phyloP scores from a whole-genome alignment of 2,329 filamentous ascomycete species.

The Arthroderma sp. region DNA sequence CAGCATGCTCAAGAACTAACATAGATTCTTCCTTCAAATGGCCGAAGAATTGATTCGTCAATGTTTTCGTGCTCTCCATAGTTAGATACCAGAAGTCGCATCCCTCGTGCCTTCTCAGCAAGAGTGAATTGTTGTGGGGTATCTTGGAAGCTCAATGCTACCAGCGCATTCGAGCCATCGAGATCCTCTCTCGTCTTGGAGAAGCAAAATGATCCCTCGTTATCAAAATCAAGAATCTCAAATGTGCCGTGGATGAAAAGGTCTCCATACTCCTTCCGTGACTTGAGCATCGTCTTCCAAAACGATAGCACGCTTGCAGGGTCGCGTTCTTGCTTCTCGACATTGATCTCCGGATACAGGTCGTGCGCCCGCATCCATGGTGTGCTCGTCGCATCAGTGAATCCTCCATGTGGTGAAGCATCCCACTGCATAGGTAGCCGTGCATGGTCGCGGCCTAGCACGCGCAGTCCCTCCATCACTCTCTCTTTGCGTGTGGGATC shows the following conservation, averaged over 20 bases:
- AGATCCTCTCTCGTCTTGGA: slow-evolving; percentile 23
- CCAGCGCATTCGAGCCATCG: slow-evolving; percentile 23
- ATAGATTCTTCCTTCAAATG: too few species aligned
- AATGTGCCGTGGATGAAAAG: slow-evolving; percentile 51
- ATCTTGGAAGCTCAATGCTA: slow-evolving; percentile 7
- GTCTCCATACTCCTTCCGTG: slow-evolving; percentile 44
- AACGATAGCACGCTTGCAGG: slow-evolving; percentile 41
- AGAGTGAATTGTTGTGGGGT: too few species aligned
- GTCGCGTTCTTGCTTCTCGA: slow-evolving; percentile 38
- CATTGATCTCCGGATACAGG: slow-evolving; percentile 43
- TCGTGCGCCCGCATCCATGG: slow-evolving; percentile 51
- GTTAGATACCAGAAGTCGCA: too few species aligned
- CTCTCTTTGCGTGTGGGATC: slow-evolving; percentile 28
- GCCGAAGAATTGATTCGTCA: too few species aligned
- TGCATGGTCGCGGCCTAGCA: slow-evolving; percentile 51
- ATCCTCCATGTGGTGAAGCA: slow-evolving; percentile 43
- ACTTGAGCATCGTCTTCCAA: slow-evolving; percentile 43
- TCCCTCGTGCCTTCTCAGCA: too few species aligned
- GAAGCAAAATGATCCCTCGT: slow-evolving; percentile 35
- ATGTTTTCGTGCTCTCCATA: too few species aligned
- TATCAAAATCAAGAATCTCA: slow-evolving; percentile 37
- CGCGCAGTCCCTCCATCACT: slow-evolving; percentile 41
- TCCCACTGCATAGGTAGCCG: slow-evolving; percentile 59
- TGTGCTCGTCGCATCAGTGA: slow-evolving; percentile 36
- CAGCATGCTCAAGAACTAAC: too few species aligned